phyloP scores from a whole-genome alignment of 768 basidiomycete genomes.

The Mycena rosella region DNA sequence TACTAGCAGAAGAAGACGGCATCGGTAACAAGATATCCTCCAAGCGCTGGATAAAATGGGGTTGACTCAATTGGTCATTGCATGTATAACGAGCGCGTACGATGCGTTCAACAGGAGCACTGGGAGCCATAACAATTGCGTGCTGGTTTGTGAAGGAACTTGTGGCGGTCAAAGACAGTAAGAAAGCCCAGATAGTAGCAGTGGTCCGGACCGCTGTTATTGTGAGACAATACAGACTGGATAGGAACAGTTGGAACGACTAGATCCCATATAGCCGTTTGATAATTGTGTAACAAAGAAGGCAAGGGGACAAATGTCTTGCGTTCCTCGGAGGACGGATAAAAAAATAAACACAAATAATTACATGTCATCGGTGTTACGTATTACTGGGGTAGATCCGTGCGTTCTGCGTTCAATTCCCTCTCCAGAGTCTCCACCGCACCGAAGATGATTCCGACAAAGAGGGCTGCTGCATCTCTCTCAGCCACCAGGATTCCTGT shows the following conservation, averaged over 20 bases:
- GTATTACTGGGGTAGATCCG: too few species aligned
- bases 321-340: too few species aligned
- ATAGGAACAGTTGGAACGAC: too few species aligned
- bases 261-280: too few species aligned
- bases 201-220: too few species aligned
- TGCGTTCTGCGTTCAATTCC: conserved; percentile 21
- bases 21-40: conserved; percentile 4
- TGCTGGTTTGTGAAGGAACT: background rate
- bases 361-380: background rate
- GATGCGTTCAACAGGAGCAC: background rate
- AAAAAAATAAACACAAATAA: too few species aligned
- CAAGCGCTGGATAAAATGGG: background rate
- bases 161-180: background rate
- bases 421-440: background rate
- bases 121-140: conserved; percentile 5
- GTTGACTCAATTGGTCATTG: background rate
- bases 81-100: background rate
- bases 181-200: background rate
- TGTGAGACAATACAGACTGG: too few species aligned
- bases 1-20: conserved; percentile 1
- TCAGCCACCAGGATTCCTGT: conserved; percentile 41
- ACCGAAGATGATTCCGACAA: conserved; percentile 53
- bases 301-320: too few species aligned
- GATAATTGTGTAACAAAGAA: too few species aligned
- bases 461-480: conserved; percentile 48